Base-by-base conservation (phyloP, 1,139 yeast species). In the Yamadazyma diddensiae region DNA sequence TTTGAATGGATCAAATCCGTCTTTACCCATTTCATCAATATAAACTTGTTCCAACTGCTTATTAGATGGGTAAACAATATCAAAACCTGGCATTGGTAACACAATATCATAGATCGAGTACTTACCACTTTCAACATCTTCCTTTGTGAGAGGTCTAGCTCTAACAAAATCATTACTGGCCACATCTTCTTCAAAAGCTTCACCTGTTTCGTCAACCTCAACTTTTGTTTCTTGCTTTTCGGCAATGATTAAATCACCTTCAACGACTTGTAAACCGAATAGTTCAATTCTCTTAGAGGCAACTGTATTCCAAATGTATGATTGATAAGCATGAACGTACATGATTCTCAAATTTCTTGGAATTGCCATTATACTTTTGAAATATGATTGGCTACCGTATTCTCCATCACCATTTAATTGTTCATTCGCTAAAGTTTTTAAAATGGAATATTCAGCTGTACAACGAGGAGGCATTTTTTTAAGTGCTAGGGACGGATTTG, bases 301-400 rank as follows among this genome's bases (percentile, higher is more conserved):
- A 15, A 82, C 95, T 37, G 70, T 55, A 52, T 94, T 94, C 99
- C 98, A 94, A 26, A 94, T 75, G 50, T 82, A 92, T 41, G 97
- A 87, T 60, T 94, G 98, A 55, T 94, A 94, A 2, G 98, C 95
- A 60, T 94, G 99, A 2, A 83, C 95, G 53, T 94, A 94, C 94
- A 94, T 92, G 41, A 88, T 77, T 52, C 96, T 72, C 53, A 94
- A 68, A 53, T 90, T 90, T 57, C 96, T 76, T 26, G 98, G 98
- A 45, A 94, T 84, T 38, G 90, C 77, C 82, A 84, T 81, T 31
- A 94, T 73, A n/a, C 94, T 92, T 45, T 77, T 77, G 49, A 85
- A 78, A 53, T 82, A 83, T 4, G 81, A 65, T 10, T 70, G 65
- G n/a, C 57, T 41, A 24, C 62, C 47, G 48, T 67, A 81, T 13